These are phyloP conservation scores for Fusarium ramigenum DNA, from an alignment of 2,329 filamentous ascomycete genomes.

Conservation along the genomic window DNA sequence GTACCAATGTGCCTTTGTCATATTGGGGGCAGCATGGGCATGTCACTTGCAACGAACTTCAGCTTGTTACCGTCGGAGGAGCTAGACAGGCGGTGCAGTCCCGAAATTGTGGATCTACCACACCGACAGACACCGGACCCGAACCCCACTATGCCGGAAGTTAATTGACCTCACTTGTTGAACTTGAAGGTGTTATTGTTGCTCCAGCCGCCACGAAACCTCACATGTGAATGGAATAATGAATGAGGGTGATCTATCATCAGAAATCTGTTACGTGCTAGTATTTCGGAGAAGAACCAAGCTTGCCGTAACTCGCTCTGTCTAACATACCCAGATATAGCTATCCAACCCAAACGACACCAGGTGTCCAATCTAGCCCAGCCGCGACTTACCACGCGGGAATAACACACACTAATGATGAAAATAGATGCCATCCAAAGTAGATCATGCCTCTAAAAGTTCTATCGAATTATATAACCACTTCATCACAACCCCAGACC, in stretches of 20 bases:
- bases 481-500: not conserved
- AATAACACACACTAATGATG: accelerated
- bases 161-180: not conserved
- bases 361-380: not conserved
- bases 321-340: not conserved
- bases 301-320: too few species aligned
- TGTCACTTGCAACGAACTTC: too few species aligned
- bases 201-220: accelerated
- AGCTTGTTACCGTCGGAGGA: not conserved
- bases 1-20: too few species aligned
- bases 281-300: too few species aligned
- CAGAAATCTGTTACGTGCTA: accelerated
- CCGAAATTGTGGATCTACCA: not conserved
- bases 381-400: accelerated
- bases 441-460: accelerated
- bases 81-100: not conserved
- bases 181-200: accelerated
- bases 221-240: accelerated
- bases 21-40: too few species aligned
- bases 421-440: accelerated
- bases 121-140: not conserved
- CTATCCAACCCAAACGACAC: not conserved
- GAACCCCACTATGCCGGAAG: not conserved
- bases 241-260: accelerated
- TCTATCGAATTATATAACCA: not conserved